Evolutionary conservation across 2,329 filamentous ascomycete species (phyloP).

Genomic region (Phyllosticta capitalensis): DNA sequence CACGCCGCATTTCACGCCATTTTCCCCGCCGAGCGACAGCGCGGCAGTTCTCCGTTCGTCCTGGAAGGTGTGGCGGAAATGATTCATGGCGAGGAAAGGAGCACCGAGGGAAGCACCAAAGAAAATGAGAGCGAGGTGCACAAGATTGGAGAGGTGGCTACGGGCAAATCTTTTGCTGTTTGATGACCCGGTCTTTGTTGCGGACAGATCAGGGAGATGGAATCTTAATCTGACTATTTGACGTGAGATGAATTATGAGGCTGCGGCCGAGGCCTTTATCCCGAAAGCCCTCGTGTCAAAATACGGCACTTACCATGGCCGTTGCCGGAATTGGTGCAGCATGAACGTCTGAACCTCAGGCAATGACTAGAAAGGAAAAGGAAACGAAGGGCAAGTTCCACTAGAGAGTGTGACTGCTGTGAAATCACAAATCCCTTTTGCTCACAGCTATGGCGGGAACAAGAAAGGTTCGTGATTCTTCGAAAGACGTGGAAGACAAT

Average conservation of each 20-base stretch:
- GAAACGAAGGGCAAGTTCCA: no score
- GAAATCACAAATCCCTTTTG: no score
- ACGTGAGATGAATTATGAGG: background rate
- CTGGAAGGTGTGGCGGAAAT: slow-evolving; percentile 1
- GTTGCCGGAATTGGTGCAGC: background rate
- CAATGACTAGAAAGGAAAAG: background rate
- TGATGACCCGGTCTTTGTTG: background rate
- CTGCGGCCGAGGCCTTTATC: no score
- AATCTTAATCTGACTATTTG: background rate
- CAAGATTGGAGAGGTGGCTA: background rate
- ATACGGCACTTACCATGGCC: background rate
- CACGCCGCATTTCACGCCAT: background rate
- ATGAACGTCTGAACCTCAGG: background rate
- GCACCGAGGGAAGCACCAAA: background rate
- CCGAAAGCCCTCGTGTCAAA: background rate
- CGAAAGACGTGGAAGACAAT: no score
- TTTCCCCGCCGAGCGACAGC: slow-evolving; percentile 1
- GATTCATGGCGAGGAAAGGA: background rate
- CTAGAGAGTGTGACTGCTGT: no score
- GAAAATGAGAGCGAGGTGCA: background rate
- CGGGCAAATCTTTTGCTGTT: background rate
- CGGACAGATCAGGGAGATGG: no score
- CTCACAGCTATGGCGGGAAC: no score
- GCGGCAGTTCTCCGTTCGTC: background rate
- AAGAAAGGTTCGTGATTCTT: no score